Percentiles rank a stretch among this genome's conserved stretches.
phyloP scores from a whole-genome alignment of 1,284 basidiomycete species.

The Salmacisia buchloeana region DNA sequence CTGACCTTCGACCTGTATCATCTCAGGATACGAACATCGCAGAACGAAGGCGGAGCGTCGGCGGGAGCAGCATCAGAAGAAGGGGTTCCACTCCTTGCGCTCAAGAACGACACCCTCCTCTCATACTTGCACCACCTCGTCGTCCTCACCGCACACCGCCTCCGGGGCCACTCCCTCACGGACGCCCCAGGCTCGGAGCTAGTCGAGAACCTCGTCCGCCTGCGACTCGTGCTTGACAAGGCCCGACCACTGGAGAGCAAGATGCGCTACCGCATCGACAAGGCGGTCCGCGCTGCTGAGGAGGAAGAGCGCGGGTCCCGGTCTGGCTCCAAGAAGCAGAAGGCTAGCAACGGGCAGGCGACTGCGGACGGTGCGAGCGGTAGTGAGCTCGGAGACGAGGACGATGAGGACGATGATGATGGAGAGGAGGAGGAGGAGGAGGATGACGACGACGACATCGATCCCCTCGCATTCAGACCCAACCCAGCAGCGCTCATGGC shows the following conservation, averaged over 20 bases:
- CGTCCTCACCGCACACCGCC: conserved; percentile 52
- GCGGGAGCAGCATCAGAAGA: conserved; percentile 35
- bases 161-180: conserved; percentile 29
- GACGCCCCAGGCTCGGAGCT: conserved; percentile 17
- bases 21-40: too few relatives aligned
- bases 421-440: conserved; percentile 56
- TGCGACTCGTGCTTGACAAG: conserved; percentile 52
- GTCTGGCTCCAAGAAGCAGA: background rate
- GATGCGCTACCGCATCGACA: conserved; percentile 92
- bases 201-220: conserved; percentile 31
- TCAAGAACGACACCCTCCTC: conserved; percentile 79
- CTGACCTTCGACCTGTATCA: too few relatives aligned
- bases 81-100: conserved; percentile 82
- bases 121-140: conserved; percentile 82
- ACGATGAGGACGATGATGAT: conserved; percentile 58
- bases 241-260: conserved; percentile 65
- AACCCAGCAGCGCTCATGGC: conserved; percentile 59
- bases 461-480: conserved; percentile 82
- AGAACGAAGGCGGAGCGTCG: too few relatives aligned
- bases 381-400: conserved; percentile 52
- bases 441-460: conserved; percentile 67
- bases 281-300: conserved; percentile 53
- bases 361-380: background rate
- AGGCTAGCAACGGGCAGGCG: too few relatives aligned
- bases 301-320: conserved; percentile 19